These are phyloP conservation scores for Sabuloglossum arenarium DNA, from an alignment of 495 filamentous ascomycete species.

Conservation along the genomic window DNA sequence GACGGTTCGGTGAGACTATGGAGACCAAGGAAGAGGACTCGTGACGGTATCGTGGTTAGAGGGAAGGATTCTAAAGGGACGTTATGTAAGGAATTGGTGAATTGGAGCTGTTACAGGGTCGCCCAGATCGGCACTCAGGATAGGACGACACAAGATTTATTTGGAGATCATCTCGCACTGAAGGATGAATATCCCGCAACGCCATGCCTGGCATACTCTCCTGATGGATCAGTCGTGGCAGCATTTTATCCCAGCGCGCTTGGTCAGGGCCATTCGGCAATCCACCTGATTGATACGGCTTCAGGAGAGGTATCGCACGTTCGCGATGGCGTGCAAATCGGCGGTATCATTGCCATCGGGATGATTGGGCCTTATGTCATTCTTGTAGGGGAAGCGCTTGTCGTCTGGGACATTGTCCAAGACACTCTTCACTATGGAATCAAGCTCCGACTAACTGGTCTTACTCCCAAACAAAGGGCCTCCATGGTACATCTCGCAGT, in stretches of 20 bases:
- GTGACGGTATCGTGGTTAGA: slow-evolving; percentile 37
- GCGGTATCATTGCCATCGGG: slow-evolving; percentile 31
- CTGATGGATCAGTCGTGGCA: slow-evolving; percentile 74
- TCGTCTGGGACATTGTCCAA: slow-evolving; percentile 45
- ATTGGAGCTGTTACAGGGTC: slow-evolving; percentile 47
- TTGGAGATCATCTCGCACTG: background rate
- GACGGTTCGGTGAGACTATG: slow-evolving; percentile 63
- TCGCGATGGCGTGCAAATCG: slow-evolving; percentile 31
- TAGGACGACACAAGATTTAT: background rate
- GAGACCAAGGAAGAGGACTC: slow-evolving; percentile 41
- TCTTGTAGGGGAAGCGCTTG: slow-evolving; percentile 36
- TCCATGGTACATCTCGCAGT: slow-evolving; percentile 36
- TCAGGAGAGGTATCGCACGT: slow-evolving; percentile 32
- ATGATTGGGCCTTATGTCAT: slow-evolving; percentile 40
- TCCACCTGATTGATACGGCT: slow-evolving; percentile 39
- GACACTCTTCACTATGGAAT: slow-evolving; percentile 32
- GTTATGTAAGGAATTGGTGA: slow-evolving; percentile 33
- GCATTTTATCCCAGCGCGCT: slow-evolving; percentile 24
- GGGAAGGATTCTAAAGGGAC: slow-evolving; percentile 28
- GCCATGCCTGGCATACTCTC: slow-evolving; percentile 41
- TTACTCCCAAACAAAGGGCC: slow-evolving; percentile 13
- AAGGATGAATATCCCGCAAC: background rate
- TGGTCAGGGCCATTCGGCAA: slow-evolving; percentile 21
- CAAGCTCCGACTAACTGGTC: slow-evolving; percentile 15
- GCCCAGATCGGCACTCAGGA: slow-evolving; percentile 22